phyloP scores from a whole-genome alignment of 2,329 filamentous ascomycete genomes.

The Neurospora sp. region DNA sequence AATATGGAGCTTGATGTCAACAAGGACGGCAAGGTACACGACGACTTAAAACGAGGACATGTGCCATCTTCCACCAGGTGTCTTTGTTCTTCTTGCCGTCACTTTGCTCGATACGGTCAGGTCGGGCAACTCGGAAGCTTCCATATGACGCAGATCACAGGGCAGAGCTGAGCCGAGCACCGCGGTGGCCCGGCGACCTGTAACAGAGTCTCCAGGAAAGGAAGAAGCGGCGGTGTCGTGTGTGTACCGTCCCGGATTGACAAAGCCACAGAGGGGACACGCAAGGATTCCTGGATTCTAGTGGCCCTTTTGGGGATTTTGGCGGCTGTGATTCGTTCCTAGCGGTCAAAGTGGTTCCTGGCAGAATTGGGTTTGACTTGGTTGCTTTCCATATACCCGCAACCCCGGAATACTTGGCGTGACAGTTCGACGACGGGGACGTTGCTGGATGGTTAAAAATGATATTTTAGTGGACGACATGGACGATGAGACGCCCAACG shows the following conservation, averaged over 20 bases:
- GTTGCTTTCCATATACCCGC: neutral
- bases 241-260: neutral
- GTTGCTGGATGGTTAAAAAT: neutral
- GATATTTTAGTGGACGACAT: neutral
- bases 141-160: neutral
- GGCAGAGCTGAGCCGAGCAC: neutral
- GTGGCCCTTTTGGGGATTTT: neutral
- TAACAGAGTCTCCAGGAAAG: neutral
- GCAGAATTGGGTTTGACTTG: neutral
- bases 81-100: neutral
- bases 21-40: slow-evolving; percentile 1
- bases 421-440: neutral
- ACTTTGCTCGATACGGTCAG: neutral
- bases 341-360: neutral
- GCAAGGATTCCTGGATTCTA: neutral
- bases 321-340: neutral
- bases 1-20: neutral
- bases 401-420: neutral
- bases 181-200: neutral
- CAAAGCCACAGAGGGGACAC: neutral
- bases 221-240: neutral
- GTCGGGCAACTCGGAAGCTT: neutral
- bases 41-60: slow-evolving; percentile 1
- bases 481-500: neutral
- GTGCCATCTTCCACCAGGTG: neutral